Conservation (phyloP, 192 early-diverging fungal species). For the Coemansia sp. region DNA sequence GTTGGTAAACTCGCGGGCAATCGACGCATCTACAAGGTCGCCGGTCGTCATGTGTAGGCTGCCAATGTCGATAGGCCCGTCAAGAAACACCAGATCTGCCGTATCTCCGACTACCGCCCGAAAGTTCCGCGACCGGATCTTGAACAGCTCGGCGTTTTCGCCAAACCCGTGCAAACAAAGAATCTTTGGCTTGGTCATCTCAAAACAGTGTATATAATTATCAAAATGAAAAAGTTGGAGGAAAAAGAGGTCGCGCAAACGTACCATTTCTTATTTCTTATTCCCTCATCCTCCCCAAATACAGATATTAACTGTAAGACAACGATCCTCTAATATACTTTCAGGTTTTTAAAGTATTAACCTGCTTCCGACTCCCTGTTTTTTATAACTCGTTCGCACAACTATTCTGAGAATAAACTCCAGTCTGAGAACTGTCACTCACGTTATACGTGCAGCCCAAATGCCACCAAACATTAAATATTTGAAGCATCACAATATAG, state of each 20-base stretch:
- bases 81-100: slow-evolving; percentile 41
- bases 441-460: too few species aligned
- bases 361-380: not conserved
- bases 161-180: slow-evolving; percentile 52
- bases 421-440: too few species aligned
- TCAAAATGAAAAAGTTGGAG: not conserved
- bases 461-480: too few species aligned
- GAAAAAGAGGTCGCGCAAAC: not conserved
- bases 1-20: slow-evolving; percentile 33
- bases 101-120: slow-evolving; percentile 28
- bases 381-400: not conserved
- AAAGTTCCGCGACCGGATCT: slow-evolving; percentile 41
- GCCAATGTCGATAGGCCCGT: slow-evolving; percentile 43
- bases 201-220: not conserved
- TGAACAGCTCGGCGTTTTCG: slow-evolving; percentile 45
- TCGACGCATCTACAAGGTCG: slow-evolving; percentile 10
- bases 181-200: slow-evolving; percentile 46
- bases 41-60: slow-evolving; percentile 28
- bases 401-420: not conserved
- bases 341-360: not conserved
- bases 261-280: not conserved
- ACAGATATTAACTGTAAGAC: not conserved
- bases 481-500: too few species aligned
- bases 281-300: not conserved
- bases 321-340: not conserved